Evolutionary conservation across 495 filamentous ascomycete species (phyloP), one percentile per base, ranked within the genome.

Genomic region (Hypoxylon fragiforme): DNA sequence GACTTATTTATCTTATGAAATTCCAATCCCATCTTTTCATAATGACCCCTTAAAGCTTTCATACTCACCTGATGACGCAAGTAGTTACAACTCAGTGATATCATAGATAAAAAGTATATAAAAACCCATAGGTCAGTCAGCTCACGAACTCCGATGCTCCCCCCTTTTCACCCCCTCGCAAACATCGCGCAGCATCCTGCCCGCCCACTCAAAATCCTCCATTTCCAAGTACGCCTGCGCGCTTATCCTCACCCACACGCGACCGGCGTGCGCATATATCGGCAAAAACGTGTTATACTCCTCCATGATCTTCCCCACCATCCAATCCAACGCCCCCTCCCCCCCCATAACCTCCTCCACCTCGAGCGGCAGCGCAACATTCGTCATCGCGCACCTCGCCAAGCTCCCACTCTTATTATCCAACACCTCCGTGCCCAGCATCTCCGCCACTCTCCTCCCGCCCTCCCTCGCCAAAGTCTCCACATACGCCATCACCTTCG

Each of bases 161-260:
- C 78, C 81, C 54, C 64, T 74, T 43, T 69, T 72, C 22, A 85
- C 84, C 60, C 82, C 71, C 41, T 74, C 76, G 63, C 83, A 87
- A 21, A 94, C 49, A 30, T 78, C 75, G 64, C 80, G 80, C 62
- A 95, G 62, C 24, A 79, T 68, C 35, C 72, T 54, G 0, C 73
- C 90, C 14, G 77, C 77, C 82, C 84, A 89, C 66, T 86, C 83
- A 61, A 95, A 95, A 73, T 96, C 91, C 1, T 75, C 76, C 44
- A 82, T 63, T 28, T 90, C 89, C 30, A 96, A 65, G 69, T 89
- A 97, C 0, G 90, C 75, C 78, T 96, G 90, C 9, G 78, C 90
- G 65, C 85, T 90, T 30, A 96, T 58, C 21, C 92, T 73, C 3
- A 77, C 77, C 89, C 87, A 96, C 62, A 81, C 75, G 20, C 70